Evolutionary conservation across 1,284 basidiomycete genomes (phyloP).

Genomic region (Fistulinella cinereoalba): DNA sequence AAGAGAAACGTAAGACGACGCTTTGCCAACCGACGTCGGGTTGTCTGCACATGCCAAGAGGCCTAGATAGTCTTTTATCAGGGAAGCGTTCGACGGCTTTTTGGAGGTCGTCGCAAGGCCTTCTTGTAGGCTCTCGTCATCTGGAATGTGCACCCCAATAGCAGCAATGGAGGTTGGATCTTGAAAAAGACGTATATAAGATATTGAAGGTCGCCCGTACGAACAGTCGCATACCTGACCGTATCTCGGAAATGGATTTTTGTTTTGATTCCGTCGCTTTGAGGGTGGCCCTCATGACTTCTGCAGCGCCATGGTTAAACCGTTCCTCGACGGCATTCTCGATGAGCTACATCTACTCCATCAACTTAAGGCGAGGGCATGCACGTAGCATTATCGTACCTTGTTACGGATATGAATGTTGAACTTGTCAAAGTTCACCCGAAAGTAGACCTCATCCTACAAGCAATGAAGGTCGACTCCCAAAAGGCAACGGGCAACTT

Average conservation of each 20-base stretch:
- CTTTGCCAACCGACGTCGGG: conserved; percentile 65
- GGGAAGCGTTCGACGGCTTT: conserved; percentile 54
- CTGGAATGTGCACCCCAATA: conserved; percentile 58
- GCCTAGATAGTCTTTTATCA: conserved; percentile 74
- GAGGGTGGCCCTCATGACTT: conserved; percentile 69
- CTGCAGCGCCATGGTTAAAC: conserved; percentile 72
- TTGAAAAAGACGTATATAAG: conserved; percentile 28
- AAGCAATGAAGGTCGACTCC: conserved; percentile 4
- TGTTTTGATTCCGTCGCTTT: conserved; percentile 68
- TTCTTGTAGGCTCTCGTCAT: conserved; percentile 53
- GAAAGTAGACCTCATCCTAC: conserved; percentile 74
- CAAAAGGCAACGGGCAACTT: conserved; percentile 26
- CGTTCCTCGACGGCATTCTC: conserved; percentile 72
- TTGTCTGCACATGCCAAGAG: conserved; percentile 79
- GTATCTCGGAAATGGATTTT: conserved; percentile 54
- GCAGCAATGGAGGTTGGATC: conserved; percentile 63
- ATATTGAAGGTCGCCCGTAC: conserved; percentile 2
- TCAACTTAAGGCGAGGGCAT: conserved; percentile 7
- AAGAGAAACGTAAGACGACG: conserved; percentile 66
- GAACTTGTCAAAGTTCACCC: conserved; percentile 87
- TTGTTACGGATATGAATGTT: conserved; percentile 87
- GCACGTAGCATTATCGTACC: conserved; percentile 41
- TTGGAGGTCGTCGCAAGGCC: conserved; percentile 58
- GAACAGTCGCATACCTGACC: conserved; percentile 56
- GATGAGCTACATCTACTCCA: conserved; percentile 55